These are phyloP conservation scores for Neonectria sp. DNA, from an alignment of 2,329 filamentous ascomycete genomes.

Conservation along the genomic window DNA sequence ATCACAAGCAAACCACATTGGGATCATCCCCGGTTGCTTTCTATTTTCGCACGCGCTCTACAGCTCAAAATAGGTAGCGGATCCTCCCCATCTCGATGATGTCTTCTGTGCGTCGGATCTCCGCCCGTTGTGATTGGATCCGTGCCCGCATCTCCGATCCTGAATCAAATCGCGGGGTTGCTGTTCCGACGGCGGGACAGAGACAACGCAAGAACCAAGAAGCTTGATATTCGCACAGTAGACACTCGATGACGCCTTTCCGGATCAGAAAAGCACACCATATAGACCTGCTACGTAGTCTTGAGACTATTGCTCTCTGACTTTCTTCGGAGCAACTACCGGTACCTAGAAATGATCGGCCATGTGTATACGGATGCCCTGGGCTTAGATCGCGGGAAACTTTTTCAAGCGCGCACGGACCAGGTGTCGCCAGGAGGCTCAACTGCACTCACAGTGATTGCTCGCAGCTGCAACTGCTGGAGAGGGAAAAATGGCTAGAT, in stretches of 20 bases:
- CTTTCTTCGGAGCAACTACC: background rate
- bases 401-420: background rate
- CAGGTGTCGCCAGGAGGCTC: constrained; percentile 1
- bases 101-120: constrained; percentile 4
- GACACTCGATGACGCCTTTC: background rate
- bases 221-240: constrained; percentile 1
- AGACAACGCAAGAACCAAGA: constrained; percentile 1
- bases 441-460: background rate
- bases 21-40: background rate
- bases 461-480: background rate
- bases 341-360: too few relatives aligned
- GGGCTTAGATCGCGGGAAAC: background rate
- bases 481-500: constrained; percentile 7
- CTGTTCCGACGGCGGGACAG: constrained; percentile 8
- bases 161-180: constrained; percentile 22
- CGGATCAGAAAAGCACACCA: background rate
- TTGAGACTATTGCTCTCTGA: background rate
- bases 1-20: background rate
- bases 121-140: constrained; percentile 19
- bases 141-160: background rate
- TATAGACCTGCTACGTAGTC: background rate
- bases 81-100: constrained; percentile 22
- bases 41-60: constrained; percentile 22
- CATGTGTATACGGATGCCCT: background rate
- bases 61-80: constrained; percentile 14